Evolutionary conservation across 2,329 filamentous ascomycete genomes (phyloP).

Genomic region (Uncinocarpus reesii): DNA sequence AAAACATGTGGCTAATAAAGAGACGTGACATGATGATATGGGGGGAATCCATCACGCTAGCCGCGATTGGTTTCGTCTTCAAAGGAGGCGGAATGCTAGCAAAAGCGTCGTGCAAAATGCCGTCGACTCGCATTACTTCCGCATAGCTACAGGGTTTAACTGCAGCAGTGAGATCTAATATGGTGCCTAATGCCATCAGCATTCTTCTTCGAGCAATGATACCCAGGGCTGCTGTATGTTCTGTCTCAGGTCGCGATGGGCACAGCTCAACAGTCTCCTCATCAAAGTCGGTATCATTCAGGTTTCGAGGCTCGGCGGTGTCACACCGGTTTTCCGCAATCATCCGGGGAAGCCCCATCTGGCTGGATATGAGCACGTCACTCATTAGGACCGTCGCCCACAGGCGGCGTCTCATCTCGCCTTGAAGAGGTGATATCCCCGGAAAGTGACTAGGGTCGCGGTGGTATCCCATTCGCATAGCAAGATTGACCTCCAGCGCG

Average conservation of each 20-base stretch:
- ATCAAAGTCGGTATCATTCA: conserved; percentile 52
- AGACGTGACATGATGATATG: conserved; percentile 20
- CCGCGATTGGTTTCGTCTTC: conserved; percentile 21
- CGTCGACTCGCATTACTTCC: conserved; percentile 21
- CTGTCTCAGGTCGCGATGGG: conserved; percentile 41
- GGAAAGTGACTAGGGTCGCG: conserved; percentile 47
- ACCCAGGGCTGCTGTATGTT: conserved; percentile 42
- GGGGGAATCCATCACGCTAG: conserved; percentile 19
- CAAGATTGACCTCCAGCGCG: conserved; percentile 47
- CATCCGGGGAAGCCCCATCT: conserved; percentile 55
- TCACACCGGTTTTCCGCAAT: conserved; percentile 52
- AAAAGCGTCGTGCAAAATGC: not conserved
- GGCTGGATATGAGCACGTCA: conserved; percentile 52
- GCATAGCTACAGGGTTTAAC: conserved; percentile 29
- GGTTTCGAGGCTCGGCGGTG: conserved; percentile 48
- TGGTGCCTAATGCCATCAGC: conserved; percentile 30
- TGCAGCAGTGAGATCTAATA: conserved; percentile 30
- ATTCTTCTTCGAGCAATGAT: conserved; percentile 30
- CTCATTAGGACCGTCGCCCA: conserved; percentile 43
- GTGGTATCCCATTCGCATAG: conserved; percentile 54
- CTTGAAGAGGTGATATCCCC: conserved; percentile 45
- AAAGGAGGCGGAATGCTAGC: conserved; percentile 18
- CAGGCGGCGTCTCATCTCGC: conserved; percentile 42
- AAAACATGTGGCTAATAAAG: conserved; percentile 19
- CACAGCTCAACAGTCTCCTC: conserved; percentile 44